phyloP scores from a whole-genome alignment of 768 basidiomycete genomes.

The Rhodosporidiobolus odoratus region DNA sequence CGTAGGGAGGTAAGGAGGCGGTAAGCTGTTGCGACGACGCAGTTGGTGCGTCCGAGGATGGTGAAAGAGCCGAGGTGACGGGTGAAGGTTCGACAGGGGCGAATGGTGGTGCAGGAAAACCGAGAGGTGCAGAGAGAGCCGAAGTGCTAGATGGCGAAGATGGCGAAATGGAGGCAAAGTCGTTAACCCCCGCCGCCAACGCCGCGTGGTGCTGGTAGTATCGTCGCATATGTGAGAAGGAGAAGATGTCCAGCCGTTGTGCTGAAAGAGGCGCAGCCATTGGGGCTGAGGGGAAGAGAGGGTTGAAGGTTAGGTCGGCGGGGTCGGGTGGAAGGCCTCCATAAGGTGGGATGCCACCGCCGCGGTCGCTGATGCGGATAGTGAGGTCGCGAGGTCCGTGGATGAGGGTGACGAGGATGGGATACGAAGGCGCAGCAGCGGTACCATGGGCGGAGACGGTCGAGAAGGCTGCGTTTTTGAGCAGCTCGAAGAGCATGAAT shows the following conservation, averaged over 20 bases:
- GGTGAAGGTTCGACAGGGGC: too few species aligned
- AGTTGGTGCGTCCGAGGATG: too few species aligned
- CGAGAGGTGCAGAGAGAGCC: neutral
- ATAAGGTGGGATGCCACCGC: constrained; percentile 51
- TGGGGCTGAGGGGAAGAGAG: neutral
- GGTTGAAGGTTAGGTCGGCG: constrained; percentile 5
- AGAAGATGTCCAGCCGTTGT: constrained; percentile 63
- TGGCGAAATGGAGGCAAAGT: neutral
- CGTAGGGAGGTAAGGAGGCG: neutral
- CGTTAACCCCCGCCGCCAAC: neutral
- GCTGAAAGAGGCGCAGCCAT: constrained; percentile 24
- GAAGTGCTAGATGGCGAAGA: constrained; percentile 51
- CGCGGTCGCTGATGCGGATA: constrained; percentile 87
- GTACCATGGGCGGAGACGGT: constrained; percentile 50
- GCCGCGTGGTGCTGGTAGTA: constrained; percentile 31
- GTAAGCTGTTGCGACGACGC: too few species aligned
- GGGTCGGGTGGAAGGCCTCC: constrained; percentile 59
- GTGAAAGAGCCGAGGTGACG: neutral
- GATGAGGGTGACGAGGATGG: constrained; percentile 68
- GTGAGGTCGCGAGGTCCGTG: constrained; percentile 67
- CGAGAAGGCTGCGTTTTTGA: constrained; percentile 58
- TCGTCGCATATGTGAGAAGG: constrained; percentile 63
- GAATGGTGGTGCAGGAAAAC: neutral
- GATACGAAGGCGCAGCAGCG: constrained; percentile 47
- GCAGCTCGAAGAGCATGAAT: constrained; percentile 80